Evolutionary conservation across 129 eudicot genomes (phyloP).

Genomic region (Glebionis coronaria): DNA sequence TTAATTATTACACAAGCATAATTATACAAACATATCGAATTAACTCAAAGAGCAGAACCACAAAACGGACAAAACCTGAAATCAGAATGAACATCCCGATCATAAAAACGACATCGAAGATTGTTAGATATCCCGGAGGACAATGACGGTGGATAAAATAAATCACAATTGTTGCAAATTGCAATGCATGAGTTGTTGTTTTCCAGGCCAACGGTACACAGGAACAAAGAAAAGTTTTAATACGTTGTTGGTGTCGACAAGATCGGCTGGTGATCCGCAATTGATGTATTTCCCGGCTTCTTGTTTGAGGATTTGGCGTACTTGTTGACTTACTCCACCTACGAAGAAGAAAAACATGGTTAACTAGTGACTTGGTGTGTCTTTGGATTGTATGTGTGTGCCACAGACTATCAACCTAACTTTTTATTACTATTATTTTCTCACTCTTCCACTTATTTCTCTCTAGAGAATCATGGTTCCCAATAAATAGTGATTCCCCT

Average conservation of each 20-base stretch:
- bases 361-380: not conserved
- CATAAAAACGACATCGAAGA: slow-evolving; percentile 48
- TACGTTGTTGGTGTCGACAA: slow-evolving; percentile 68
- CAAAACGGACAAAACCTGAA: slow-evolving; percentile 82
- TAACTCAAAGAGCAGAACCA: slow-evolving; percentile 54
- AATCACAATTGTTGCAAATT: slow-evolving; percentile 54
- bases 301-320: slow-evolving; percentile 56
- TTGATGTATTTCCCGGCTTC: slow-evolving; percentile 58
- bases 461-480: no score
- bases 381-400: no score
- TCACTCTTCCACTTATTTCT: no score
- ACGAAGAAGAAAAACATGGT: slow-evolving; percentile 86
- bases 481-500: no score
- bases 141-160: slow-evolving; percentile 60
- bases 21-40: not conserved
- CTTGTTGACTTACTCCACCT: slow-evolving; percentile 74
- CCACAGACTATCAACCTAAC: no score
- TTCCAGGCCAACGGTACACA: slow-evolving; percentile 73
- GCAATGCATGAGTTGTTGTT: slow-evolving; percentile 64
- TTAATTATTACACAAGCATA: no score
- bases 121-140: slow-evolving; percentile 28
- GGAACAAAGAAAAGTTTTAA: slow-evolving; percentile 78
- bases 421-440: no score
- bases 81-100: slow-evolving; percentile 40
- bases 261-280: slow-evolving; percentile 72